Base-by-base conservation (phyloP, 345 rosid genomes). In the Eucalyptus marginata region DNA sequence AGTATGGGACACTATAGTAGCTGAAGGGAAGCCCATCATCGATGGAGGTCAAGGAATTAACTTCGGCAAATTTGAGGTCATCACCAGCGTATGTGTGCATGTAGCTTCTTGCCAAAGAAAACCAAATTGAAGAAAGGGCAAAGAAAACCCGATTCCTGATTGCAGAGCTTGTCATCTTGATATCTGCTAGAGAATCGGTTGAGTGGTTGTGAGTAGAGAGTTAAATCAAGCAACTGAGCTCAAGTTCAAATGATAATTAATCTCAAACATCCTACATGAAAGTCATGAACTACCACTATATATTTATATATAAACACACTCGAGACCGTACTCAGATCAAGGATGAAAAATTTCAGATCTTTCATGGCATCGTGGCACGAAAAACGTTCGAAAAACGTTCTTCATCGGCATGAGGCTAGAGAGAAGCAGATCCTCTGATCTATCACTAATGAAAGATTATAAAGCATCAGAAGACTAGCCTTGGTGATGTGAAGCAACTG, bases 31-130 rank as follows among this genome's bases (percentile, higher is more conserved):
- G 96, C 97, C 93, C 94, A 0, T 98, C 94, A 68, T 94, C 95
- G 17, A 96, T 96, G 33, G 99, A 97, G 31, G 99, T 97, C 92
- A 97, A 91, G 25, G 99, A 96, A 92, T 95, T 96, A 33, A 97
- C 96, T 92, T 96, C 94, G 49, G 96, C 96, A 22, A 29, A 31
- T 81, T 96, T 93, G 9, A 54, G 0, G 12, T 95, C 96, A 10
- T 95, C 94, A 14, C 90, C 87, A 10, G 92, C 88, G 90, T 95
- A 96, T 2, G 97, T 96, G 86, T 91, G 94, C 97, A 95, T 94
- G 89, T 95, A 97, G 92, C 98, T 97, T 88, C 99, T 97, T 1
- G 98, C 99, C 59, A 95, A 89, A 90, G 96, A 97, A 90, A 97
- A 97, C 76, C 99, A 98, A 93, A 92, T 58, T 91, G 96, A 94